Conservation (phyloP, 768 basidiomycete species). For the Dentipellis sp. region DNA sequence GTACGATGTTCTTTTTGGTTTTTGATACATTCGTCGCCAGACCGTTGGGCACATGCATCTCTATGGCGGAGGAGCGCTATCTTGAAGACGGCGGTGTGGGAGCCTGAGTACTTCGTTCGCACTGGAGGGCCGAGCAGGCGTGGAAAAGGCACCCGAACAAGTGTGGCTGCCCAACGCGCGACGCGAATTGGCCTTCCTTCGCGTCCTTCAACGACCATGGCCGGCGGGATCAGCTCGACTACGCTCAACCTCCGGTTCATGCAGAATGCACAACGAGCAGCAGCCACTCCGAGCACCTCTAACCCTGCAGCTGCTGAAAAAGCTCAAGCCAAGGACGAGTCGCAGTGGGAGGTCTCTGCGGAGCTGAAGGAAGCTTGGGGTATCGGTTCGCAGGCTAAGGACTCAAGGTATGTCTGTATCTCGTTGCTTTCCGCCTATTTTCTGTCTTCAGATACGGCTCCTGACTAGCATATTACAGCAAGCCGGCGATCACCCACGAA, state of each 20-base stretch:
- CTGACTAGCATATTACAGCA: background rate
- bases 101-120: too few species aligned
- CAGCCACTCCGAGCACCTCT: background rate
- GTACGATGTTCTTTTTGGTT: too few species aligned
- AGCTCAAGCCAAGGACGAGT: constrained; percentile 6
- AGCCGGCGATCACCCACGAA: constrained; percentile 8
- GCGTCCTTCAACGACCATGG: background rate
- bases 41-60: too few species aligned
- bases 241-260: constrained; percentile 14
- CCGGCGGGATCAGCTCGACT: constrained; percentile 9
- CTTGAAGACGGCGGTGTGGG: too few species aligned
- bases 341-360: constrained; percentile 9
- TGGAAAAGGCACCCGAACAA: too few species aligned
- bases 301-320: background rate
- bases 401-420: constrained; percentile 3
- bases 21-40: too few species aligned
- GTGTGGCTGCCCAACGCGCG: too few species aligned
- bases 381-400: background rate
- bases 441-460: background rate
- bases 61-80: too few species aligned
- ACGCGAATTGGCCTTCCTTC: background rate
- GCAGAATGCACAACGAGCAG: constrained; percentile 7
- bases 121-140: too few species aligned
- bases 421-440: too few species aligned
- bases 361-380: constrained; percentile 10